Conservation (phyloP, 164 flowering plant genomes). For the Echeveria elegans region DNA sequence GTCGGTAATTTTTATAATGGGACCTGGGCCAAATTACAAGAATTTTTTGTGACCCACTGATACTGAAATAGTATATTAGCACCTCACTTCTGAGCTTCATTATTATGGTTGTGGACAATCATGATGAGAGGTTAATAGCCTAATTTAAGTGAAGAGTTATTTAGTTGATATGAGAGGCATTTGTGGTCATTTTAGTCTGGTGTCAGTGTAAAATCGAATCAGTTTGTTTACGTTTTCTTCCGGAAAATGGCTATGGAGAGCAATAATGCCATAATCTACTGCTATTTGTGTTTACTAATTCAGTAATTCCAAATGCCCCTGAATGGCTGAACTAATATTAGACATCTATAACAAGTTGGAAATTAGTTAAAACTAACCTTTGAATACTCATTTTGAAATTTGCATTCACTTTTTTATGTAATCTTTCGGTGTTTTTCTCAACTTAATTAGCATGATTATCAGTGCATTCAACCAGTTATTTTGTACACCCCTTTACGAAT, state of each 20-base stretch:
- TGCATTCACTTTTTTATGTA: not conserved
- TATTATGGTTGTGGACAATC: not conserved
- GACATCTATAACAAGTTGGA: no score
- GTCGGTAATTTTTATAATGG: not conserved
- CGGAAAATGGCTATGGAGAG: no score
- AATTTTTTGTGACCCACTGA: not conserved
- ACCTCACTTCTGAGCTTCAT: not conserved
- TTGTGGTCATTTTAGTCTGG: not conserved
- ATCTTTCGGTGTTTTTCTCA: not conserved
- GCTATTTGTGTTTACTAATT: no score
- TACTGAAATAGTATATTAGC: not conserved
- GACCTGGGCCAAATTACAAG: not conserved
- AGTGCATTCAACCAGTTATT: not conserved
- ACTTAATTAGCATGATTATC: not conserved
- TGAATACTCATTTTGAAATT: no score
- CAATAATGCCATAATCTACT: no score
- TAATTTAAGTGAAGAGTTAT: no score
- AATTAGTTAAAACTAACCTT: no score
- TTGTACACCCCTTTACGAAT: not conserved
- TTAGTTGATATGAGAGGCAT: no score
- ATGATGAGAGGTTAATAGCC: not conserved
- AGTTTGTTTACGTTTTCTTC: no score
- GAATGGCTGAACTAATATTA: no score
- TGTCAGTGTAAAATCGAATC: not conserved
- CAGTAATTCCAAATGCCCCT: no score